A percentile compares a stretch with the other conserved stretches of the same genome.
Evolutionary conservation across 2,329 filamentous ascomycete genomes (phyloP).

Genomic region (Sarocladium brachiariae): DNA sequence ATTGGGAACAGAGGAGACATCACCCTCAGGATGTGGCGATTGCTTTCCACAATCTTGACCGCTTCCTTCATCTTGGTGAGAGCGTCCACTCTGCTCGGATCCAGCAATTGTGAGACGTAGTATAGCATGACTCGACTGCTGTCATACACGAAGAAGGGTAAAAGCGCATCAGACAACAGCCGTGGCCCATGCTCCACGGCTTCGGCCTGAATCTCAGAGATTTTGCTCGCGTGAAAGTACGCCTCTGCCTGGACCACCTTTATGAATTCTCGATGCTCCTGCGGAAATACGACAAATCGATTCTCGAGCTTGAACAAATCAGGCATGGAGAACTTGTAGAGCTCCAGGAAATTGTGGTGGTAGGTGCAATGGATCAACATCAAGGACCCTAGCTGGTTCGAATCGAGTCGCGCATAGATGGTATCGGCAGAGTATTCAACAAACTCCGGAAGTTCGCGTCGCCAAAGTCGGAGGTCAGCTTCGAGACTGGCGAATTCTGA

Average conservation of each 20-base stretch:
- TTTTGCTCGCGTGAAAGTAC: conserved; percentile 31
- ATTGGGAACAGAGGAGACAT: conserved; percentile 33
- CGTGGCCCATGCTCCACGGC: conserved; percentile 32
- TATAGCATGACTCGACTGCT: conserved; percentile 41
- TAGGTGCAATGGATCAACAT: conserved; percentile 40
- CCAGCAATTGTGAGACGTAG: conserved; percentile 37
- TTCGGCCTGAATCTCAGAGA: conserved; percentile 31
- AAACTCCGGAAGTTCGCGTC: conserved; percentile 34
- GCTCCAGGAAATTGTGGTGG: conserved; percentile 37
- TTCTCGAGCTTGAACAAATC: conserved; percentile 32
- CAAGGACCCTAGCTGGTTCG: conserved; percentile 37
- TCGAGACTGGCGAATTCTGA: conserved; percentile 36
- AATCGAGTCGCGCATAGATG: conserved; percentile 39
- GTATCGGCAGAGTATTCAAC: conserved; percentile 36
- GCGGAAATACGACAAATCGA: conserved; percentile 30
- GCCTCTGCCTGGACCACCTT: conserved; percentile 29
- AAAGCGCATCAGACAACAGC: conserved; percentile 35
- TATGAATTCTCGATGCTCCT: conserved; percentile 30
- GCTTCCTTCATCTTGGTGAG: conserved; percentile 30
- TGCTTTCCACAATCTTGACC: conserved; percentile 32
- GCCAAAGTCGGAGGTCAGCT: conserved; percentile 33
- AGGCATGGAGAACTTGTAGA: conserved; percentile 40
- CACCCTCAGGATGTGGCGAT: conserved; percentile 27
- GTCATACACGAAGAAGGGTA: conserved; percentile 40
- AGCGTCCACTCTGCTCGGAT: conserved; percentile 27